Conservation (phyloP, 2,329 filamentous ascomycete species). For the Dissoconium aciculare region DNA sequence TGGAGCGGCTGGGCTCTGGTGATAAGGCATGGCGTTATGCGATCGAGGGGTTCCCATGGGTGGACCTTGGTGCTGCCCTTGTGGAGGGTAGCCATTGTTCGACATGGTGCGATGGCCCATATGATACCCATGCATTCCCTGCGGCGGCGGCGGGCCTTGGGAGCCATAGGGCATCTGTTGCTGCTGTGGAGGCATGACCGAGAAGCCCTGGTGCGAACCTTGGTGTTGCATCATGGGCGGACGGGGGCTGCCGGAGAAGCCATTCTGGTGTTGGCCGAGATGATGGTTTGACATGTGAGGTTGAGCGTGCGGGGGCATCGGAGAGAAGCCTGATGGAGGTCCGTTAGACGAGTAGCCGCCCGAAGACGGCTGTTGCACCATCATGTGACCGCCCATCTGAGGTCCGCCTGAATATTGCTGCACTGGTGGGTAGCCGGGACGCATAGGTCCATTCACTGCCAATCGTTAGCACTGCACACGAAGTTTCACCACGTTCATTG, state of each 20-base stretch:
- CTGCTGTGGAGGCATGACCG: conserved; percentile 12
- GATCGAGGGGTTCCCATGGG: conserved; percentile 17
- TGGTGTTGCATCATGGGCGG: conserved; percentile 88
- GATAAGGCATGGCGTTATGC: conserved; percentile 18
- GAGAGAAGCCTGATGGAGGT: conserved; percentile 37
- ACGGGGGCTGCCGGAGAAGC: conserved; percentile 65
- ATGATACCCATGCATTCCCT: conserved; percentile 12
- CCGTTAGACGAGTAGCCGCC: conserved; percentile 49
- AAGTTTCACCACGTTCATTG: not conserved
- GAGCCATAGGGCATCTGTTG: conserved; percentile 10
- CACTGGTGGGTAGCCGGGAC: conserved; percentile 11
- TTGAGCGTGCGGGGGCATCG: conserved; percentile 50
- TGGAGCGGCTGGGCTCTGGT: too few relatives aligned
- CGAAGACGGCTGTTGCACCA: conserved; percentile 56
- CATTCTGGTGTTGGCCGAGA: conserved; percentile 34
- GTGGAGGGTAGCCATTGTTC: conserved; percentile 18
- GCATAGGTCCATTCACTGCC: conserved; percentile 36
- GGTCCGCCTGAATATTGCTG: conserved; percentile 9
- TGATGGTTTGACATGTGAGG: conserved; percentile 41
- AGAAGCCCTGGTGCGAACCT: conserved; percentile 76
- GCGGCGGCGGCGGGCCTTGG: conserved; percentile 15
- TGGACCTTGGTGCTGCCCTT: too few relatives aligned
- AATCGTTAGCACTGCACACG: conserved; percentile 44
- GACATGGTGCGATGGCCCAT: conserved; percentile 20
- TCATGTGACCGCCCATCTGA: conserved; percentile 55